Percentiles rank a stretch among this genome's conserved stretches.
phyloP scores from a whole-genome alignment of 306 rosid genomes.

The Cicer yamashitae region DNA sequence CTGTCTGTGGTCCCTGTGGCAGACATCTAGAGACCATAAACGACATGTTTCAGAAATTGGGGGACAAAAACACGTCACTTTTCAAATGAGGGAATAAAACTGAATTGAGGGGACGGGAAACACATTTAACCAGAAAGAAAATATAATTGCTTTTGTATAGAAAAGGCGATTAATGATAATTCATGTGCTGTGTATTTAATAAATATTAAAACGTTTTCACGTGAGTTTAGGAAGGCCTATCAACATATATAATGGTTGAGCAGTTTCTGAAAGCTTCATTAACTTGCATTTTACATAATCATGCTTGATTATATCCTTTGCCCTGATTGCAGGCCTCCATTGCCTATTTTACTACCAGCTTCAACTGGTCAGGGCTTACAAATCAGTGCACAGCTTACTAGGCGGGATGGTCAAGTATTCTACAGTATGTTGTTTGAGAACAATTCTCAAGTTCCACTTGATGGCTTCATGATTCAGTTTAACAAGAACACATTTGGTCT shows the following conservation, averaged over 20 bases:
- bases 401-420: conserved; percentile 81
- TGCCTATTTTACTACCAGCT: conserved; percentile 80
- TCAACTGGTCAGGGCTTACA: conserved; percentile 95
- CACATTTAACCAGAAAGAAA: neutral
- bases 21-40: neutral
- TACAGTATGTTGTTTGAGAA: conserved; percentile 86
- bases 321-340: conserved; percentile 71
- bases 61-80: neutral
- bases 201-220: conserved; percentile 3
- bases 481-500: conserved; percentile 97
- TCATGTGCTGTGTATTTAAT: neutral
- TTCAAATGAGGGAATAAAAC: neutral
- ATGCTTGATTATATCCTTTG: conserved; percentile 45
- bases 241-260: conserved; percentile 3
- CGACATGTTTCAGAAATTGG: neutral
- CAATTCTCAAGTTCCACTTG: conserved; percentile 78
- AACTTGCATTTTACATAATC: conserved; percentile 30
- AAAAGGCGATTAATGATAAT: conserved; percentile 17
- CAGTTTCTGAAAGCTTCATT: conserved; percentile 33
- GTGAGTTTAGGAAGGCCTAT: conserved; percentile 17
- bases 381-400: conserved; percentile 89
- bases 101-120: neutral
- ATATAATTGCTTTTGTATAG: neutral
- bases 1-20: neutral
- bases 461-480: conserved; percentile 98